Base-by-base conservation (phyloP, 495 filamentous ascomycete genomes). In the Podospora pseudoanserina region DNA sequence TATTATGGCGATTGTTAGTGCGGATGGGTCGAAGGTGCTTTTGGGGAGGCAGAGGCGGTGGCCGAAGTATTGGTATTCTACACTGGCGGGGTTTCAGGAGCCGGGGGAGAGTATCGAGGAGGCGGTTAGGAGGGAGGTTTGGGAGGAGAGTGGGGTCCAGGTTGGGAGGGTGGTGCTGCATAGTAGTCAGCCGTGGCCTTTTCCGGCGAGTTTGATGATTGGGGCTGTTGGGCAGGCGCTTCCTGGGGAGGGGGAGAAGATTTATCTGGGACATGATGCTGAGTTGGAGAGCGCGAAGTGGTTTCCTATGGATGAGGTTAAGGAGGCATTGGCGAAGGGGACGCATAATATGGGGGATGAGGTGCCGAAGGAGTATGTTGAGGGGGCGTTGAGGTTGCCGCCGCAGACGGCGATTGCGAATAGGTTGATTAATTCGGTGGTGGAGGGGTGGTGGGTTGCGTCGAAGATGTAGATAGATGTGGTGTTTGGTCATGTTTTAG, bases 61-160 rank as follows among this genome's bases (percentile, higher is more conserved):
- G 86, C 95, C 95, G 1, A 83, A 86, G 3, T 80, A 88, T 71
- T 97, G 91, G 91, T 98, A 93, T 81, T 88, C 84, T 65, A 96
- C 94, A 1, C 87, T 99, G 2, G 95, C 95, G 0, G 96, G 95
- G 0, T 99, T 99, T 79, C 89, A 94, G 67, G 95, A 99, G 78
- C 95, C 95, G 6, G 96, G 91, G 1, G 95, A 99, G 83, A 91
- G 87, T 11, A 89, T 98, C 66, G 96, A 98, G 75, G 96, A 97
- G 78, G 93, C 95, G 5, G 94, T 98, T 1, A 88, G 96, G 0
- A 85, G 95, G 63, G 96, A 99, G 79, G 93, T 97, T 1, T 98
- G 93, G 92, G 95, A 99, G 75, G 95, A 99, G 77, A 87, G 89
- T 56, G 95, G 95, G 3, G 91, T 98, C 18, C 83, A 80, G 7